phyloP scores from a whole-genome alignment of 352 stramenopile species.

The Bremia lactucae region DNA sequence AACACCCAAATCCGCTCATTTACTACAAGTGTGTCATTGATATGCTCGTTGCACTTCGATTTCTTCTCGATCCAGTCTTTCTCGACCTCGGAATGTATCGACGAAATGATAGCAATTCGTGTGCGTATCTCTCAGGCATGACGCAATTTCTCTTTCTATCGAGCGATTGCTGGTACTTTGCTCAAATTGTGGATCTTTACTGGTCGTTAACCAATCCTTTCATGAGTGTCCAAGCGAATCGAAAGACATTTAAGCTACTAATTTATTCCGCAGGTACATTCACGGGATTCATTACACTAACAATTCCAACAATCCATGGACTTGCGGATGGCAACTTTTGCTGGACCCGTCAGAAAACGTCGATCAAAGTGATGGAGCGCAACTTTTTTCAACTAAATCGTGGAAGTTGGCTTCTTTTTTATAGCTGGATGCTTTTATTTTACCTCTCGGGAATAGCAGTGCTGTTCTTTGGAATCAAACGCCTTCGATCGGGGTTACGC shows the following conservation, averaged over 20 bases:
- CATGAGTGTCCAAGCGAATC: conserved; percentile 64
- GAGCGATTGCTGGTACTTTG: conserved; percentile 79
- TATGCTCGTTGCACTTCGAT: conserved; percentile 53
- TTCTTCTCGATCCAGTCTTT: conserved; percentile 60
- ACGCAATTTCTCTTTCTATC: conserved; percentile 74
- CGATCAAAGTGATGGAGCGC: conserved; percentile 17
- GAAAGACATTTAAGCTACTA: conserved; percentile 42
- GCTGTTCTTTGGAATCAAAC: conserved; percentile 49
- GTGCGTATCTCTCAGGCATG: conserved; percentile 48
- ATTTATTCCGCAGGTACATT: conserved; percentile 37
- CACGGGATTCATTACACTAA: conserved; percentile 29
- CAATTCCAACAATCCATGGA: conserved; percentile 31
- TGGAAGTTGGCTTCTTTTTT: conserved; percentile 70
- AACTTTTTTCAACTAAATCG: conserved; percentile 66
- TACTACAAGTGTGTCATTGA: conserved; percentile 77
- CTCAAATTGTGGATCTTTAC: conserved; percentile 64
- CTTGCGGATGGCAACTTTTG: conserved; percentile 70
- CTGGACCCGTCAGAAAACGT: conserved; percentile 54
- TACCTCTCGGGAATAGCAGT: conserved; percentile 68
- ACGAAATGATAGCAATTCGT: conserved; percentile 19
- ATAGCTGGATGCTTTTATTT: conserved; percentile 80
- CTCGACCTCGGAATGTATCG: conserved; percentile 39
- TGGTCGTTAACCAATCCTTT: conserved; percentile 78
- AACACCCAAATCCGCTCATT: conserved; percentile 76
- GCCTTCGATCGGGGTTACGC: conserved; percentile 53